phyloP scores from a whole-genome alignment of 441 rosid genomes.

The Adansonia gregorii region DNA sequence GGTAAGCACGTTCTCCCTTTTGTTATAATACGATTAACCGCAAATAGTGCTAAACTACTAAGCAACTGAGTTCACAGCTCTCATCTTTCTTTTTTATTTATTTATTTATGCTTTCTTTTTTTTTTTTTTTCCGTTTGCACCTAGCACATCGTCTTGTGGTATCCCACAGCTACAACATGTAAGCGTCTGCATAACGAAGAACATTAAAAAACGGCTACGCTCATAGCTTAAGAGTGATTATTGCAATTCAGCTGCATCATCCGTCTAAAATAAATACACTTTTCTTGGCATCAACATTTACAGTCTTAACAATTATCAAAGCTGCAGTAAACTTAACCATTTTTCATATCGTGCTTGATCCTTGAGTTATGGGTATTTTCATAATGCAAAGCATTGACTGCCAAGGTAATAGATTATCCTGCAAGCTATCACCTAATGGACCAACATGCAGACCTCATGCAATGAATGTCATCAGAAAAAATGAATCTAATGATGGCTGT shows the following conservation, averaged over 20 bases:
- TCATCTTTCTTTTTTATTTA: no score
- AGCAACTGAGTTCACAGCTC: background rate
- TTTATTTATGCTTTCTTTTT: background rate
- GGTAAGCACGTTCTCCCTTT: background rate
- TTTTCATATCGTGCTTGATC: background rate
- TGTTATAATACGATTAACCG: background rate
- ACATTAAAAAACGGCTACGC: background rate
- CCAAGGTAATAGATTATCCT: background rate
- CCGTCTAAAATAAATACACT: background rate
- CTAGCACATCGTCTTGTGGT: background rate
- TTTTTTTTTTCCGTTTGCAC: background rate
- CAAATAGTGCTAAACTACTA: background rate
- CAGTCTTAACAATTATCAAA: constrained; percentile 1
- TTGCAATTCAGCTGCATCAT: background rate
- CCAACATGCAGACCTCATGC: background rate
- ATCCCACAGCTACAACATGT: background rate
- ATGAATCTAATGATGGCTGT: background rate
- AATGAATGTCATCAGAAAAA: background rate
- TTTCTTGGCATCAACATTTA: constrained; percentile 2
- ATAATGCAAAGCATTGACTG: background rate
- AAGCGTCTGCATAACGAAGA: background rate
- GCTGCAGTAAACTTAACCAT: background rate
- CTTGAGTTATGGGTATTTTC: background rate
- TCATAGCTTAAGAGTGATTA: background rate
- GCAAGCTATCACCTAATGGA: constrained; percentile 10